Base-by-base conservation (phyloP, 1,284 basidiomycete species). In the Heterobasidion occidentale region DNA sequence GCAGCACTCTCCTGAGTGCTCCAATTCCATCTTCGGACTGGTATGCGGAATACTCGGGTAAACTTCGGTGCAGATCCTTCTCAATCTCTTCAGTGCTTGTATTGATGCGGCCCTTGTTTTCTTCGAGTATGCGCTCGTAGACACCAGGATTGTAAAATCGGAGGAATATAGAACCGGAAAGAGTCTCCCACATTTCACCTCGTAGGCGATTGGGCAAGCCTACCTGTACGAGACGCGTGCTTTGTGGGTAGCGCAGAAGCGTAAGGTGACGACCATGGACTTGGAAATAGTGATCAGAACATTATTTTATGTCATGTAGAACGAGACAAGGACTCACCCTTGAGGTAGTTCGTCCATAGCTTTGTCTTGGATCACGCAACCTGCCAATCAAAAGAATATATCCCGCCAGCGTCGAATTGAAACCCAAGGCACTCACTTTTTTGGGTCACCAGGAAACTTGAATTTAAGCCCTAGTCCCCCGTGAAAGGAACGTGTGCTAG, bases 81-180 rank as follows among this genome's bases (percentile, higher is more conserved):
- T 99, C 97, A 52, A 99, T 99, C 69, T 99, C 97, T 69, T 99
- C 97, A 0, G 96, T 97, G 64, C 92, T 94, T 8, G 90, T 90
- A 54, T 83, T 94, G 20, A 83, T 85, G 58, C 87, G 81, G 11
- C 92, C 94, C 56, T 81, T 78, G 69, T 96, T 88, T 54, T 92
- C 85, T 53, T 84, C 81, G 8, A 98, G 73, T 34, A 98, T 78
- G 5, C 79, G 77, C n/a, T 85, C 77, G 69, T 98, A 99, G 61
- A 84, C 79, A 17, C 94, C 91, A 1, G 91, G 92, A 62, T 97
- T 88, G 49, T 85, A 79, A 65, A 92, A 94, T 9, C 97, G 92
- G 33, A 97, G 83, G 69, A 87, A 95, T 57, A 98, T 79, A 1
- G 95, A 97, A 1, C 97, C 97, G 7, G 94, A 96, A 34, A 98